Conservation (phyloP, 805 yeast genomes). For the Scheffersomyces amazonensis region DNA sequence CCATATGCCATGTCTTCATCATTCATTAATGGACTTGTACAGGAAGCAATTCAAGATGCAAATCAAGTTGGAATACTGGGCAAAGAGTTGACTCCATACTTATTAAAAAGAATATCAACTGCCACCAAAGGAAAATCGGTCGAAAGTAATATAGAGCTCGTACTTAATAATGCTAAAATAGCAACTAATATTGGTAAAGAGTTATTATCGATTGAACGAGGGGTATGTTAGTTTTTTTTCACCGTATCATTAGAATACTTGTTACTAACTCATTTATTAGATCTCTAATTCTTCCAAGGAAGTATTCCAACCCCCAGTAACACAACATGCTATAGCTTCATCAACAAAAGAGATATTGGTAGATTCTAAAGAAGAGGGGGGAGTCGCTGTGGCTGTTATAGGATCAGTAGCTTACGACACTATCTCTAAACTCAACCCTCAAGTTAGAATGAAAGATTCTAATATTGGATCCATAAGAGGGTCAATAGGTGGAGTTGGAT, state of each 20-base stretch:
- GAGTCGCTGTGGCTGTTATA: slow-evolving; percentile 43
- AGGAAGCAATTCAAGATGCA: slow-evolving; percentile 58
- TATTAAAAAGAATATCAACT: slow-evolving; percentile 61
- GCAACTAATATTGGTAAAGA: slow-evolving; percentile 68
- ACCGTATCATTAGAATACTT: background rate
- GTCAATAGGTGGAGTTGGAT: slow-evolving; percentile 82
- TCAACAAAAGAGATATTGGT: background rate
- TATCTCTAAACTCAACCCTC: slow-evolving; percentile 44
- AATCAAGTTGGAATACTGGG: slow-evolving; percentile 53
- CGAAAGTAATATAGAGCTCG: slow-evolving; percentile 69
- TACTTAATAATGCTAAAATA: slow-evolving; percentile 67
- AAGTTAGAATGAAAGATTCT: slow-evolving; percentile 51
- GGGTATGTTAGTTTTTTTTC: background rate
- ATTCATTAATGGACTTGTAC: slow-evolving; percentile 55
- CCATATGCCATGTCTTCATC: slow-evolving; percentile 55
- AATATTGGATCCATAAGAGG: slow-evolving; percentile 63
- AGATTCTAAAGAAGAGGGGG: slow-evolving; percentile 1
- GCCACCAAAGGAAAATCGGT: slow-evolving; percentile 72
- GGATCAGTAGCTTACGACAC: slow-evolving; percentile 81
- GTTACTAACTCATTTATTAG: background rate
- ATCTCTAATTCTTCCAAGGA: background rate
- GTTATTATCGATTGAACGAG: slow-evolving; percentile 22
- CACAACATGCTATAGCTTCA: background rate
- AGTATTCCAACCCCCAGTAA: slow-evolving; percentile 1
- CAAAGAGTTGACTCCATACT: slow-evolving; percentile 76